Evolutionary conservation across 164 flowering plant genomes (phyloP), one percentile per base, ranked within the genome.

Genomic region (Kingdonia uniflora): DNA sequence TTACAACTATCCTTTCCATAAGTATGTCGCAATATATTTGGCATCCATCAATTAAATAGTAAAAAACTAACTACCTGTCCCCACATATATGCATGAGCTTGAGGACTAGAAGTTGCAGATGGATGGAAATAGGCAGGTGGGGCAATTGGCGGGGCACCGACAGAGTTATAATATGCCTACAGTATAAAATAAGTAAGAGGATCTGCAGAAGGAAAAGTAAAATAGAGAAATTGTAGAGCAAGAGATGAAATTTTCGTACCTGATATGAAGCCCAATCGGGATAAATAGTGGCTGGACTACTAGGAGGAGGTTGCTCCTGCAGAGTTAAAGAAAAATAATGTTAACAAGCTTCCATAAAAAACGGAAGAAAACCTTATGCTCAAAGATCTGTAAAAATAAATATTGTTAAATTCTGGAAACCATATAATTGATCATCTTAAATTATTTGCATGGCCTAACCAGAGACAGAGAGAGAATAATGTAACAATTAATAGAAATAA

Each of bases 81-180:
- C 71, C 71, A 68, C 68, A 68, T 64, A 42, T 63, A 68, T 41
- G 68, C 65, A 60, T 68, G 71, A 51, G 59, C 57, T 61, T 67
- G 70, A 49, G 70, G 70, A 49, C 66, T 49, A 15, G 70, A 66
- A 47, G 63, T 59, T 15, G 62, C 55, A 49, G 66, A 50, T 26
- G 66, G 49, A 66, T 61, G 66, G 21, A 66, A 60, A 49, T 49
- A 64, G 23, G 57, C 64, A 54, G 67, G 71, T 33, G 65, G 62
- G 12, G 72, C 62, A 16, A 68, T 60, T n/a, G 72, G 72, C 46
- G 68, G 59, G 19, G 72, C 64, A 24, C 72, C 72, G 39, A 59
- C 65, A 63, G 72, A 52, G 33, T 68, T 68, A 60, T 68, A 68
- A 60, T 63, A 68, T 24, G 72, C 68, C 72, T 68, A 29, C 49